These are phyloP conservation scores for Dictyostelium firmibasis DNA, from an alignment of 78 protist genomes.

Conservation along the genomic window DNA sequence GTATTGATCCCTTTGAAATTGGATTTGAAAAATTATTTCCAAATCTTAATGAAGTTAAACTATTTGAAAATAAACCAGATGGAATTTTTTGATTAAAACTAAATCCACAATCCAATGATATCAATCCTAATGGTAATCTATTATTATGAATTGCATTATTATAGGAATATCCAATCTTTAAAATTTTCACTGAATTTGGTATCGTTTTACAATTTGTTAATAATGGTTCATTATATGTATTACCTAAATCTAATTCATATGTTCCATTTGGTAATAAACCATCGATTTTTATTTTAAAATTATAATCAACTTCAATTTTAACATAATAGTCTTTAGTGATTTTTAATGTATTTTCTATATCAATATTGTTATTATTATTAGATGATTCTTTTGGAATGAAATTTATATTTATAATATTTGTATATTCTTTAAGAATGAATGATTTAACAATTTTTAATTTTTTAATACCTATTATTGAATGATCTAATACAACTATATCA, in stretches of 20 bases:
- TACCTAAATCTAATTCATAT: neutral
- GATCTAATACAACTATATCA: neutral
- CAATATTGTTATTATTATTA: neutral
- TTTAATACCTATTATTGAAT: constrained; percentile 3
- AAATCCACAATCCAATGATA: neutral
- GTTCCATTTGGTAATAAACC: neutral
- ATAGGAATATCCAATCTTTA: neutral
- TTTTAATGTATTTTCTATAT: too few species aligned
- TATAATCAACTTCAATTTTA: neutral
- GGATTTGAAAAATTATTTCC: neutral
- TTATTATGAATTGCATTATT: neutral
- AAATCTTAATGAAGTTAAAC: neutral
- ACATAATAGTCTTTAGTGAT: neutral
- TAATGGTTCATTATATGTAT: neutral
- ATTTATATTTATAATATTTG: neutral
- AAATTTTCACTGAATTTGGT: neutral
- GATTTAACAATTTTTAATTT: neutral
- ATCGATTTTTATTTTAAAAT: neutral
- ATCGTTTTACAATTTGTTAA: neutral
- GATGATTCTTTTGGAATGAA: neutral
- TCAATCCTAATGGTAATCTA: neutral
- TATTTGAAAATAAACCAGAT: neutral
- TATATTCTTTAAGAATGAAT: neutral
- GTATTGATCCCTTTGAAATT: neutral
- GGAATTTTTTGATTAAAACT: neutral